phyloP scores from a whole-genome alignment of 1,139 yeast species.

The Suhomyces taliae region DNA sequence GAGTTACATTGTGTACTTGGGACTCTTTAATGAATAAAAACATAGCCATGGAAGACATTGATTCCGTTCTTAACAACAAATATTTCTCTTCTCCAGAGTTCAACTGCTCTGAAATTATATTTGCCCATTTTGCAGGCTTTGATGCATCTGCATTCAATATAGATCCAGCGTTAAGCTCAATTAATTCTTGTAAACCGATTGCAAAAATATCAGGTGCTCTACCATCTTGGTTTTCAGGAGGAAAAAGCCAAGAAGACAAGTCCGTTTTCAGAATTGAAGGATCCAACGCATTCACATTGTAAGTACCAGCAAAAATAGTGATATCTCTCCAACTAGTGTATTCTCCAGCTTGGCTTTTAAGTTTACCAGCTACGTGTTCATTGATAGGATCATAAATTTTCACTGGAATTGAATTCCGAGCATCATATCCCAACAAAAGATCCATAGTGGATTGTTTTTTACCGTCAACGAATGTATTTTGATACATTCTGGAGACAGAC shows the following conservation, averaged over 20 bases:
- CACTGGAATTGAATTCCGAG: constrained; percentile 70
- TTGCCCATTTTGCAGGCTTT: constrained; percentile 65
- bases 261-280: constrained; percentile 48
- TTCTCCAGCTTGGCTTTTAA: constrained; percentile 49
- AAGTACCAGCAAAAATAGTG: constrained; percentile 78
- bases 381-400: constrained; percentile 82
- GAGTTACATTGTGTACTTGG: constrained; percentile 62
- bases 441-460: constrained; percentile 88
- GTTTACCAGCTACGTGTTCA: constrained; percentile 70
- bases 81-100: constrained; percentile 42
- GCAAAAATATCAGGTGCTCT: constrained; percentile 69
- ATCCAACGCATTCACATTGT: constrained; percentile 79
- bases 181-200: constrained; percentile 89
- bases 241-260: constrained; percentile 79
- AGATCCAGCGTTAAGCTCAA: constrained; percentile 86
- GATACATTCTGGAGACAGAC: constrained; percentile 91
- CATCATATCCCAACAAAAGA: constrained; percentile 71
- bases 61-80: constrained; percentile 42
- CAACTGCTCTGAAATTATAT: constrained; percentile 54
- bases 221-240: constrained; percentile 51
- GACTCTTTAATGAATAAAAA: constrained; percentile 64
- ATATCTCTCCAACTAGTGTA: constrained; percentile 65
- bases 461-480: constrained; percentile 92
- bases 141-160: constrained; percentile 68
- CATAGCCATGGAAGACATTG: constrained; percentile 46